phyloP scores from a whole-genome alignment of 139 green algal genomes.

The Volvox reticuliferus region DNA sequence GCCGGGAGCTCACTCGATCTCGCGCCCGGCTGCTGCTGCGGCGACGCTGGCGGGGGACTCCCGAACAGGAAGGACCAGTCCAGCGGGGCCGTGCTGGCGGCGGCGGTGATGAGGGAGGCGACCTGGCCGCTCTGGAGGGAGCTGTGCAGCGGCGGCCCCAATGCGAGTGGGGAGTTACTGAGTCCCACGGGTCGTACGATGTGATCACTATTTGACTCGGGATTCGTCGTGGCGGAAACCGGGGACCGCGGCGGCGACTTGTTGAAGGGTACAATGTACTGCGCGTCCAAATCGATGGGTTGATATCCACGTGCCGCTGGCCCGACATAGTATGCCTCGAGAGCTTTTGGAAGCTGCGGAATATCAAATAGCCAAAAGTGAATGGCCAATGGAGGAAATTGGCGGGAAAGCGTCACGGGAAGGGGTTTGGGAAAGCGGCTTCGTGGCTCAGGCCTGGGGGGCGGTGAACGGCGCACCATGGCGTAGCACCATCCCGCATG shows the following conservation, averaged over 20 bases:
- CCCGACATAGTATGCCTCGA: slow-evolving; percentile 36
- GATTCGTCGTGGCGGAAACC: neutral
- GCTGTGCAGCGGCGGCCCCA: slow-evolving; percentile 4
- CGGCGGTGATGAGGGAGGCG: neutral
- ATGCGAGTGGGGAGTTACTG: neutral
- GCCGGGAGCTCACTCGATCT: neutral
- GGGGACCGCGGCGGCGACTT: neutral
- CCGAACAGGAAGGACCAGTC: slow-evolving; percentile 26
- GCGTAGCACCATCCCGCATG: too few species aligned
- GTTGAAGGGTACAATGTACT: slow-evolving; percentile 32
- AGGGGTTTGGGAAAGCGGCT: too few species aligned
- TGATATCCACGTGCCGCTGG: slow-evolving; percentile 24
- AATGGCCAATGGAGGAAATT: too few species aligned
- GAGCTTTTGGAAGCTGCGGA: slow-evolving; percentile 37
- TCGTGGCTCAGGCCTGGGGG: too few species aligned
- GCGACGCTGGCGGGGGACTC: neutral
- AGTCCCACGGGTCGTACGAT: neutral
- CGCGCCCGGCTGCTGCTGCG: neutral
- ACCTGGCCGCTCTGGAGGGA: slow-evolving; percentile 19
- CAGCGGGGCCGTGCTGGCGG: neutral
- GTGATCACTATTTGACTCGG: slow-evolving; percentile 16
- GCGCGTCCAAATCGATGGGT: neutral
- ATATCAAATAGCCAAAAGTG: neutral
- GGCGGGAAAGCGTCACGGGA: too few species aligned
- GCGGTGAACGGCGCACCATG: too few species aligned